phyloP scores from a whole-genome alignment of 2,329 filamentous ascomycete species.

The Fusarium keratoplasticum region DNA sequence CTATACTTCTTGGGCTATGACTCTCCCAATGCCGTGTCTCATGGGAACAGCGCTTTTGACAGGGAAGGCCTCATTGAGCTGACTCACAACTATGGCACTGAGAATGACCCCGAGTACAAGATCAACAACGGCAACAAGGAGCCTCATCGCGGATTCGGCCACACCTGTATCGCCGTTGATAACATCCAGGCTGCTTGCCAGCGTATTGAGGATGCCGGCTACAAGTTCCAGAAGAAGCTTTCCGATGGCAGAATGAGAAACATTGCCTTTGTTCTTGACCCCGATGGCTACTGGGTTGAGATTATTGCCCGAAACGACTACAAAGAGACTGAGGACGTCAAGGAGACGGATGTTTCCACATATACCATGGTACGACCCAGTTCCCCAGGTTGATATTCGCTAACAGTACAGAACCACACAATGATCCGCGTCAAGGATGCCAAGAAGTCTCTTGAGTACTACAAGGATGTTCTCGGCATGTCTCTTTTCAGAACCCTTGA shows the following conservation, averaged over 20 bases:
- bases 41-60: constrained; percentile 78
- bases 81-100: constrained; percentile 87
- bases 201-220: constrained; percentile 89
- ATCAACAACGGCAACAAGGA: constrained; percentile 92
- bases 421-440: constrained; percentile 94
- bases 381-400: neutral
- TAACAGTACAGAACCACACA: constrained; percentile 75
- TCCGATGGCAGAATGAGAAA: constrained; percentile 86
- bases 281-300: constrained; percentile 90
- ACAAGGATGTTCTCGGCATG: constrained; percentile 92
- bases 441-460: constrained; percentile 80
- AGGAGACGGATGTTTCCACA: constrained; percentile 76
- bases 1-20: constrained; percentile 97
- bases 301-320: constrained; percentile 79
- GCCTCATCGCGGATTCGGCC: constrained; percentile 84
- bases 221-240: constrained; percentile 95
- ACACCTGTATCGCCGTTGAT: constrained; percentile 85
- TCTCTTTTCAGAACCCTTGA: constrained; percentile 79
- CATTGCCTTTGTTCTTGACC: constrained; percentile 92
- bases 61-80: constrained; percentile 92
- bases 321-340: constrained; percentile 78
- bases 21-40: constrained; percentile 77
- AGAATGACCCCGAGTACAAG: constrained; percentile 83
- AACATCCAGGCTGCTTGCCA: constrained; percentile 91
- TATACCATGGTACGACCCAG: constrained; percentile 73